Evolutionary conservation across 768 basidiomycete species (phyloP).

Genomic region (Leccinum uliginosum): DNA sequence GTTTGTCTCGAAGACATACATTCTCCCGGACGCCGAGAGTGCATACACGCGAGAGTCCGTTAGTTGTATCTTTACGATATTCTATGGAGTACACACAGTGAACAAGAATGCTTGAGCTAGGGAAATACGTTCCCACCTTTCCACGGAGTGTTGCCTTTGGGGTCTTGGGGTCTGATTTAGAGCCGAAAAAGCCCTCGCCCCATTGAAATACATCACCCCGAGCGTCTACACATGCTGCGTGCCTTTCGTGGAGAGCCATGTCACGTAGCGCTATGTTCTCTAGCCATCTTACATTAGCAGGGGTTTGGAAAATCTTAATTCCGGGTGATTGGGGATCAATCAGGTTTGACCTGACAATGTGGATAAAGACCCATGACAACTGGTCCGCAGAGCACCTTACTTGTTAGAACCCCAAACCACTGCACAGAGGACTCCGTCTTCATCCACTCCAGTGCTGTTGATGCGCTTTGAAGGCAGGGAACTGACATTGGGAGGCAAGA

Average conservation of each 20-base stretch:
- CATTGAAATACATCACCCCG: conserved; percentile 83
- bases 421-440: conserved; percentile 37
- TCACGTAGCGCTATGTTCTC: conserved; percentile 70
- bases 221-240: conserved; percentile 75
- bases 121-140: conserved; percentile 42
- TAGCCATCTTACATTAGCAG: conserved; percentile 53
- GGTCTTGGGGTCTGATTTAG: conserved; percentile 22
- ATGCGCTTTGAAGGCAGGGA: conserved; percentile 2
- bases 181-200: conserved; percentile 61
- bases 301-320: conserved; percentile 43
- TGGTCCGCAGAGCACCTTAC: conserved; percentile 33
- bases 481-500: conserved; percentile 3
- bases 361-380: background rate
- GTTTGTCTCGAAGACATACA: conserved; percentile 64
- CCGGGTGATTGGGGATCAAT: conserved; percentile 38
- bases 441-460: conserved; percentile 21
- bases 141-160: conserved; percentile 58
- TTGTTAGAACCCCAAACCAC: conserved; percentile 76
- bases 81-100: conserved; percentile 37
- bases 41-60: conserved; percentile 67
- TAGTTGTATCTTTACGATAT: conserved; percentile 60
- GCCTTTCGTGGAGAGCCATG: conserved; percentile 57
- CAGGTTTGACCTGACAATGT: conserved; percentile 39
- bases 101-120: background rate
- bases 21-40: conserved; percentile 68